These are phyloP conservation scores for Berkeleyomyces basicola DNA, from an alignment of 2,329 filamentous ascomycete species.

Conservation along the genomic window DNA sequence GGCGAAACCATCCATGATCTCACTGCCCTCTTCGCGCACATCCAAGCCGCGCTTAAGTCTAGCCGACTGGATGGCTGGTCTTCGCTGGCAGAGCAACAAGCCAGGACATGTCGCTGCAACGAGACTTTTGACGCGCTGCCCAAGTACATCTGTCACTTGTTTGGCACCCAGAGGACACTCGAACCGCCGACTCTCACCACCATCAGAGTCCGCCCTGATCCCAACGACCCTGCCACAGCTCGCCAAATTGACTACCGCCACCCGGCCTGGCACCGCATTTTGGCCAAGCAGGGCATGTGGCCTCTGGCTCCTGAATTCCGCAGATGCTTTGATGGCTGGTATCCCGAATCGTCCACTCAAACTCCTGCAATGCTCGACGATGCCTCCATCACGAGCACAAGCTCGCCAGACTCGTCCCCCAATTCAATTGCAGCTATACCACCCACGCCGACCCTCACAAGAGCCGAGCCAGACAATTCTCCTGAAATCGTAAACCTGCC, in stretches of 20 bases:
- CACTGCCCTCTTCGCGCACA: not conserved
- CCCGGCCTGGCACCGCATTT: not conserved
- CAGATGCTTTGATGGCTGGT: not conserved
- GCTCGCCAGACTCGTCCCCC: too few species aligned
- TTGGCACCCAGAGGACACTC: too few species aligned
- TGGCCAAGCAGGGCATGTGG: not conserved
- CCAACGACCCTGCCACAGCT: not conserved
- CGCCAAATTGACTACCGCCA: not conserved
- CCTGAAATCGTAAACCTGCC: too few species aligned
- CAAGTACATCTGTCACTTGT: not conserved
- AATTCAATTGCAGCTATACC: too few species aligned
- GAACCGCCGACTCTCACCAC: not conserved
- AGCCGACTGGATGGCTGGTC: not conserved
- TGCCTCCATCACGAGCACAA: not conserved
- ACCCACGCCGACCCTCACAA: too few species aligned
- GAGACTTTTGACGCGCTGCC: not conserved
- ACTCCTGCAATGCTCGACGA: not conserved
- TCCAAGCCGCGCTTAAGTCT: not conserved
- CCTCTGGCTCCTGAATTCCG: not conserved
- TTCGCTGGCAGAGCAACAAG: not conserved
- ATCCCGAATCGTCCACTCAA: not conserved
- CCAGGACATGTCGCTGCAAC: not conserved
- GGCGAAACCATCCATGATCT: not conserved
- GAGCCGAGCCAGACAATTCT: too few species aligned
- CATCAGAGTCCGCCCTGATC: not conserved